Conservation (phyloP, 768 basidiomycete species). For the Vararia minispora region DNA sequence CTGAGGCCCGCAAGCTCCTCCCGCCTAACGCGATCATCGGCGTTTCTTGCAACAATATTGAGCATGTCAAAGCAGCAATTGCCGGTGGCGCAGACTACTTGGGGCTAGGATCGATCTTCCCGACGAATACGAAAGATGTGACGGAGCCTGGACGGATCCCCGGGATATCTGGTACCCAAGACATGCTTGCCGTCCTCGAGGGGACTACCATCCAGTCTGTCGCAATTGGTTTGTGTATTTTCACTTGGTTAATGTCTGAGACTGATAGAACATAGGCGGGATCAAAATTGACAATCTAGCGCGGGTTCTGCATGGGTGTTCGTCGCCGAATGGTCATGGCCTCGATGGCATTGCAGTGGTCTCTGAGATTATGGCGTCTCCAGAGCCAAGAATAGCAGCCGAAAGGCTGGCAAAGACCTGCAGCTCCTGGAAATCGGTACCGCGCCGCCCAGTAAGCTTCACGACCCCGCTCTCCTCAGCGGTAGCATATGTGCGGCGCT, state of each 20-base stretch:
- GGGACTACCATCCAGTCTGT: constrained; percentile 61
- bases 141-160: constrained; percentile 38
- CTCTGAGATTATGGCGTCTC: constrained; percentile 71
- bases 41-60: constrained; percentile 59
- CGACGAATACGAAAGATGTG: constrained; percentile 70
- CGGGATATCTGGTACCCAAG: constrained; percentile 64
- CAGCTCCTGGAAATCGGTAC: constrained; percentile 24
- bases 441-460: constrained; percentile 12
- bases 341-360: constrained; percentile 85
- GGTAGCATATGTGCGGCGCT: constrained; percentile 19
- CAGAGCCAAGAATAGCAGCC: constrained; percentile 42
- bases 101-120: constrained; percentile 80
- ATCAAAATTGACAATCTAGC: constrained; percentile 73
- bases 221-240: constrained; percentile 58
- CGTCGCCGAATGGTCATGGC: constrained; percentile 41
- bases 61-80: constrained; percentile 53
- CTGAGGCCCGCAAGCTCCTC: constrained; percentile 53
- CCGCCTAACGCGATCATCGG: constrained; percentile 68
- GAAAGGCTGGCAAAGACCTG: constrained; percentile 32
- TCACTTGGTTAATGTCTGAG: not conserved
- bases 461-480: constrained; percentile 6
- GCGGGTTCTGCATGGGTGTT: constrained; percentile 62
- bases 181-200: constrained; percentile 52
- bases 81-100: constrained; percentile 70
- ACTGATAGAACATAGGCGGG: constrained; percentile 46